A percentile compares a stretch with the other conserved stretches of the same genome.
Evolutionary conservation across 2,329 filamentous ascomycete genomes (phyloP).

Genomic region (Aspergillus sp.): DNA sequence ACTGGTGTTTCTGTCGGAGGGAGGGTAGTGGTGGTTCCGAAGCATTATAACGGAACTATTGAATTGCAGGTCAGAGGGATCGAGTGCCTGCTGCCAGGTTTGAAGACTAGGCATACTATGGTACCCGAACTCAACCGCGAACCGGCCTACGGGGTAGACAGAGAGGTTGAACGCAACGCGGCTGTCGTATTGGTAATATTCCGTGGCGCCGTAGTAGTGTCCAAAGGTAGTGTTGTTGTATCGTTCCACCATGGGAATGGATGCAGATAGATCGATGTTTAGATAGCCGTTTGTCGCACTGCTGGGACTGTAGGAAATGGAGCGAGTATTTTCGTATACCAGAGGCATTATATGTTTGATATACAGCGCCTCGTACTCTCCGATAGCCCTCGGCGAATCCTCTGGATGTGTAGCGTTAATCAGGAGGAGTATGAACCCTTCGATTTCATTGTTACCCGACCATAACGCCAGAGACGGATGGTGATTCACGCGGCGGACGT

Average conservation of each 20-base stretch:
- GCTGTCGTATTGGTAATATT: conserved; percentile 61
- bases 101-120: conserved; percentile 63
- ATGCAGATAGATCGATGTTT: conserved; percentile 52
- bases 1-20: conserved; percentile 48
- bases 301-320: conserved; percentile 61
- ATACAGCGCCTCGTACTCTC: conserved; percentile 60
- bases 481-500: conserved; percentile 61
- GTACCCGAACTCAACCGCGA: conserved; percentile 64
- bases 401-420: conserved; percentile 48
- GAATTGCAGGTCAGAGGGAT: conserved; percentile 54
- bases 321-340: conserved; percentile 58
- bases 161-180: conserved; percentile 54
- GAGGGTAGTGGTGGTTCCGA: conserved; percentile 60
- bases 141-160: conserved; percentile 58
- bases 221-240: conserved; percentile 56
- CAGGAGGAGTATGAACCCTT: conserved; percentile 52
- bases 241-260: conserved; percentile 55
- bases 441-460: conserved; percentile 61
- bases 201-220: conserved; percentile 60
- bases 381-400: conserved; percentile 42
- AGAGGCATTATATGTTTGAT: conserved; percentile 55
- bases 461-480: conserved; percentile 58
- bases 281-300: conserved; percentile 62
- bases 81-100: conserved; percentile 56
- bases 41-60: conserved; percentile 57